phyloP scores from a whole-genome alignment of 2,329 filamentous ascomycete species.

The Lojkania enalia region DNA sequence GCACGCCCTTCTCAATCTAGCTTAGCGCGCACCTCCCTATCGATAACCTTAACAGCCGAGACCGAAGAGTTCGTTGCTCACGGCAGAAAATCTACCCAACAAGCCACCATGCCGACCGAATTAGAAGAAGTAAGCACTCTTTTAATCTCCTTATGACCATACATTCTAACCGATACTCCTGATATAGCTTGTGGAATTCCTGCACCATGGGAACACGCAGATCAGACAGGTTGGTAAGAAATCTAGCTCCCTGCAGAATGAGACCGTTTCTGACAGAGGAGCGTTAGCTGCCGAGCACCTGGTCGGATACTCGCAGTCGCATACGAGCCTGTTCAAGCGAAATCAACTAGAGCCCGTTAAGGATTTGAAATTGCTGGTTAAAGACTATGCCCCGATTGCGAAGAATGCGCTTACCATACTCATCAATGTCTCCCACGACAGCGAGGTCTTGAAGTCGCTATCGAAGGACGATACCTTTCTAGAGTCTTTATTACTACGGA shows the following conservation, averaged over 20 bases:
- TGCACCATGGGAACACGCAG: constrained; percentile 88
- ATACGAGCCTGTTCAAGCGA: constrained; percentile 82
- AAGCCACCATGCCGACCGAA: constrained; percentile 51
- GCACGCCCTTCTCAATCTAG: neutral
- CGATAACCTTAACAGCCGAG: constrained; percentile 36
- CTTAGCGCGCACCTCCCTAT: constrained; percentile 22
- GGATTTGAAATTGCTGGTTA: constrained; percentile 83
- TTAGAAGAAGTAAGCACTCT: constrained; percentile 50
- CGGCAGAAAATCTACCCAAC: neutral
- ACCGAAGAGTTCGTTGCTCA: constrained; percentile 24
- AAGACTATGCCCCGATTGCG: constrained; percentile 87
- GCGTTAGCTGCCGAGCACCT: constrained; percentile 76
- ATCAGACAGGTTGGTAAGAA: constrained; percentile 75
- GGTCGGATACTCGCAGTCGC: constrained; percentile 76
- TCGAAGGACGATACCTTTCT: constrained; percentile 81
- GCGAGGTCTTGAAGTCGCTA: constrained; percentile 71
- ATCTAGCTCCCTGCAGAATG: constrained; percentile 24
- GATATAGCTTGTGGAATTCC: constrained; percentile 82
- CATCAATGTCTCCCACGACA: constrained; percentile 80
- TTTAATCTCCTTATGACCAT: neutral
- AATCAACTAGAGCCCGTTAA: constrained; percentile 77
- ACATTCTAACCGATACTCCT: constrained; percentile 3
- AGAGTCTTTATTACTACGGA: constrained; percentile 69
- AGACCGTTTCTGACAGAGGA: constrained; percentile 19
- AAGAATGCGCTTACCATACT: constrained; percentile 90